Percentiles rank a stretch among this genome's conserved stretches.
Evolutionary conservation across 2,329 filamentous ascomycete species (phyloP).

Genomic region (Lachnellula hyalina): DNA sequence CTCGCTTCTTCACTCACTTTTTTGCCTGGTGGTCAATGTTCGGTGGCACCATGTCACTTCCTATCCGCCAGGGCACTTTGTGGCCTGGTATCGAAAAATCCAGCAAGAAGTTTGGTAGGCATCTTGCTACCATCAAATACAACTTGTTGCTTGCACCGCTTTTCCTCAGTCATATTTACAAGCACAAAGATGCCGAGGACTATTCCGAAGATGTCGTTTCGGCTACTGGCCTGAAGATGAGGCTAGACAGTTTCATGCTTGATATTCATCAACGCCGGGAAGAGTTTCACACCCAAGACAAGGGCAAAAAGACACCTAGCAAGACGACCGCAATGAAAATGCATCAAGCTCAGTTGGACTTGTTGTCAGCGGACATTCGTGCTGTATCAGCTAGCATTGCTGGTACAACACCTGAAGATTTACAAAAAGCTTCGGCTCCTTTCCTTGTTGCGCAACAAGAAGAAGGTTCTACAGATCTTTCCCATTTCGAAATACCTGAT

Average conservation of each 20-base stretch:
- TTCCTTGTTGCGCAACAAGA: constrained; percentile 49
- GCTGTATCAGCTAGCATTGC: constrained; percentile 88
- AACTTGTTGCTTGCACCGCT: constrained; percentile 86
- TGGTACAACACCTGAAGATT: constrained; percentile 70
- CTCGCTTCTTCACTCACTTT: constrained; percentile 97
- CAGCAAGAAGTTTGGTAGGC: constrained; percentile 96
- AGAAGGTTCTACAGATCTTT: constrained; percentile 62
- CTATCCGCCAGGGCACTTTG: constrained; percentile 83
- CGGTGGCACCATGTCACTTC: constrained; percentile 88
- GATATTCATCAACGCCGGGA: constrained; percentile 93
- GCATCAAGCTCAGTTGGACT: constrained; percentile 87
- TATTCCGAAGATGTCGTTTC: constrained; percentile 73
- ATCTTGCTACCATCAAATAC: constrained; percentile 98
- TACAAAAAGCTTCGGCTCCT: constrained; percentile 53
- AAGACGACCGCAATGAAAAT: constrained; percentile 93
- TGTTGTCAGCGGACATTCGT: constrained; percentile 85
- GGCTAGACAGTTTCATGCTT: constrained; percentile 94
- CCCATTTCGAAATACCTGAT: constrained; percentile 90
- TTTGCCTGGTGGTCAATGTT: constrained; percentile 98
- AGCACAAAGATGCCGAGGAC: constrained; percentile 93
- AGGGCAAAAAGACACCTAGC: constrained; percentile 68
- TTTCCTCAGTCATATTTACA: constrained; percentile 96
- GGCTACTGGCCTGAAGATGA: constrained; percentile 92
- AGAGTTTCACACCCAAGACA: constrained; percentile 78
- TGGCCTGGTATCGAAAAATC: constrained; percentile 94